phyloP scores from a whole-genome alignment of 495 filamentous ascomycete species.

The Tuber melanosporum region DNA sequence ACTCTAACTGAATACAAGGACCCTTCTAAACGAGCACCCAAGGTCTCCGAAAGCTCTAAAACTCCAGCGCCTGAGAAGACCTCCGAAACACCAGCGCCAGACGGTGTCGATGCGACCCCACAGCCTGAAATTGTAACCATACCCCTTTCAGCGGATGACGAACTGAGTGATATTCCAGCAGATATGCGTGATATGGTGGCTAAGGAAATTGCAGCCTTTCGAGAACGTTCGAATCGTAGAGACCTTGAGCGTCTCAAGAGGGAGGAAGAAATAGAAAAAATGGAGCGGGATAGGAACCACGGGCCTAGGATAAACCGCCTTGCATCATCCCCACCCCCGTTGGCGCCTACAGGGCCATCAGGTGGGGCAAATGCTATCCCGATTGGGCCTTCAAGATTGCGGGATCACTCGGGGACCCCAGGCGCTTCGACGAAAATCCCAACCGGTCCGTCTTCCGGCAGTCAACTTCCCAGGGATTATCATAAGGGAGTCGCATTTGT shows the following conservation, averaged over 20 bases:
- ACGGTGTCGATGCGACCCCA: constrained; percentile 40
- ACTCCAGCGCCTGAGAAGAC: constrained; percentile 43
- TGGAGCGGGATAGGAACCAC: constrained; percentile 69
- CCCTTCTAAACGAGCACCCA: constrained; percentile 52
- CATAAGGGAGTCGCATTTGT: constrained; percentile 81
- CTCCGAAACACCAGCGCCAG: constrained; percentile 47
- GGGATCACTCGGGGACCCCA: constrained; percentile 23
- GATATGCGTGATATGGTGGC: constrained; percentile 97
- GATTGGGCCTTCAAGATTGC: constrained; percentile 57
- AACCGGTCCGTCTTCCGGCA: constrained; percentile 66
- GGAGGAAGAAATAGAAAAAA: constrained; percentile 87
- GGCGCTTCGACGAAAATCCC: constrained; percentile 30
- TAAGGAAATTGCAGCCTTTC: constrained; percentile 87
- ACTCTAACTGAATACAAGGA: constrained; percentile 67
- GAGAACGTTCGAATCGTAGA: constrained; percentile 76
- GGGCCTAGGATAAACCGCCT: constrained; percentile 60
- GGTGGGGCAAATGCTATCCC: constrained; percentile 77
- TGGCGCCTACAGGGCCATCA: constrained; percentile 61
- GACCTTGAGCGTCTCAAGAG: constrained; percentile 79
- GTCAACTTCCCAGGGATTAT: constrained; percentile 68
- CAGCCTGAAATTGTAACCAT: constrained; percentile 81
- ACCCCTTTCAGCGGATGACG: constrained; percentile 81
- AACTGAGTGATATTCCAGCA: constrained; percentile 88
- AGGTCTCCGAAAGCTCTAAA: constrained; percentile 40
- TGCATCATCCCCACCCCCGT: constrained; percentile 53